A percentile compares a stretch with the other conserved stretches of the same genome.
These are phyloP conservation scores for Ustilaginoidea virens DNA, from an alignment of 2,329 filamentous ascomycete species.

Conservation along the genomic window DNA sequence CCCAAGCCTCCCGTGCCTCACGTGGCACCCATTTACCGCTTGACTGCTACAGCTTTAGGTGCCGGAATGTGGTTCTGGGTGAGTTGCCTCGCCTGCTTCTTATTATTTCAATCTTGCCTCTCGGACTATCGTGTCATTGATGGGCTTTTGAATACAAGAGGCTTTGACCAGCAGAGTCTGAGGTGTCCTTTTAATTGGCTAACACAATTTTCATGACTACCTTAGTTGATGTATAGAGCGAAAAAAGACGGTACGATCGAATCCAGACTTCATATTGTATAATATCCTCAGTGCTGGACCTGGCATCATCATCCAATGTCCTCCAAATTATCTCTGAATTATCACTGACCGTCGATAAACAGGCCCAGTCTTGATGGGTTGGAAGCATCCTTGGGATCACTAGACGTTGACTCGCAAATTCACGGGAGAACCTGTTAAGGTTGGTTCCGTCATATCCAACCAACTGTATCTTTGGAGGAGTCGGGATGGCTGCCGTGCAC, in stretches of 20 bases:
- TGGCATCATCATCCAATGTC: too few species aligned
- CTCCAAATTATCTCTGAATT: too few species aligned
- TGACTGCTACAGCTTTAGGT: slow-evolving; percentile 72
- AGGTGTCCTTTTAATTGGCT: too few species aligned
- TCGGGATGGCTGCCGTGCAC: not conserved
- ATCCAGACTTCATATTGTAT: slow-evolving; percentile 65
- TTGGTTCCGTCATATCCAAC: not conserved
- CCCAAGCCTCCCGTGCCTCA: slow-evolving; percentile 30
- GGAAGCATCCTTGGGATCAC: slow-evolving; percentile 96
- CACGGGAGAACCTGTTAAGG: slow-evolving; percentile 5
- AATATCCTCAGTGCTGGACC: too few species aligned
- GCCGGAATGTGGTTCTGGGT: slow-evolving; percentile 99
- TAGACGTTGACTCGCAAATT: slow-evolving; percentile 25
- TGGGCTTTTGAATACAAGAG: too few species aligned
- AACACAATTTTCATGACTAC: not conserved
- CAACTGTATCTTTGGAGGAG: not conserved
- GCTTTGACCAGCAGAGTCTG: too few species aligned
- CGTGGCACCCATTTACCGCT: slow-evolving; percentile 55
- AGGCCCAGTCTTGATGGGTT: slow-evolving; percentile 69
- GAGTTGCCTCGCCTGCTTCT: slow-evolving; percentile 26
- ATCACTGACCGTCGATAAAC: too few species aligned
- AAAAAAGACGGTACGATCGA: slow-evolving; percentile 72
- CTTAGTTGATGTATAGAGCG: slow-evolving; percentile 82
- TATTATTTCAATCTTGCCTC: too few species aligned
- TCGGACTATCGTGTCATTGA: too few species aligned